These are phyloP conservation scores for Skeletonema potamos DNA, from an alignment of 108 stramenopile species.

Conservation along the genomic window DNA sequence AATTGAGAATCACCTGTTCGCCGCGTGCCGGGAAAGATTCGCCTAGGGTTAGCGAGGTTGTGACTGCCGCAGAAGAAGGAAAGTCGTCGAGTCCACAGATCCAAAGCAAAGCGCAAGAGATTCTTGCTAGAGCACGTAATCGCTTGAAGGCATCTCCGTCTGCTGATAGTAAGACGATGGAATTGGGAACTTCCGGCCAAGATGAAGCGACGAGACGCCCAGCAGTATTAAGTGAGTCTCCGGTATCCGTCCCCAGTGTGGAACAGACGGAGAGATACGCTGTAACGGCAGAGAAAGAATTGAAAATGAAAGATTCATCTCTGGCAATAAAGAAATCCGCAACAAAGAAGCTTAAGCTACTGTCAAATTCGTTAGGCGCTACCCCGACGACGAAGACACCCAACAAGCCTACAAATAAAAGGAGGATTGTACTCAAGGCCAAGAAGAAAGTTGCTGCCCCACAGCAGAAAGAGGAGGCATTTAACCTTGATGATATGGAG, in stretches of 20 bases:
- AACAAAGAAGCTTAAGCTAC: constrained; percentile 8
- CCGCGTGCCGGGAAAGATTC: constrained; percentile 1
- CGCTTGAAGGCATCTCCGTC: constrained; percentile 21
- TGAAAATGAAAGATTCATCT: background rate
- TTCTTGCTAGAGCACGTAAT: constrained; percentile 40
- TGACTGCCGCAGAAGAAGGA: background rate
- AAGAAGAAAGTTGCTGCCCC: background rate
- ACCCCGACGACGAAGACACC: background rate
- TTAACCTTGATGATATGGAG: constrained; percentile 5
- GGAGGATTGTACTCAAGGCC: background rate
- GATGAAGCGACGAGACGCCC: constrained; percentile 10
- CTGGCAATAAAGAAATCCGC: background rate
- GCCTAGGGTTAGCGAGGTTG: background rate
- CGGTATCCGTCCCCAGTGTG: constrained; percentile 28
- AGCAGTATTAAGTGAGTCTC: constrained; percentile 40
- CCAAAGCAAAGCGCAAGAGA: constrained; percentile 35
- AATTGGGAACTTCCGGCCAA: background rate
- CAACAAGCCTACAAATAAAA: constrained; percentile 6
- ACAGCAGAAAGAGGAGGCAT: background rate
- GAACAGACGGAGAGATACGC: constrained; percentile 5
- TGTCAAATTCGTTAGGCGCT: background rate
- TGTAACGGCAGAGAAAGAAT: background rate
- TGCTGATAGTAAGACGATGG: background rate
- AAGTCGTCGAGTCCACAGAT: constrained; percentile 6
- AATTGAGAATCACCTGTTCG: constrained; percentile 26